Evolutionary conservation across 768 basidiomycete genomes (phyloP).

Genomic region (Boletus rubescentipes): DNA sequence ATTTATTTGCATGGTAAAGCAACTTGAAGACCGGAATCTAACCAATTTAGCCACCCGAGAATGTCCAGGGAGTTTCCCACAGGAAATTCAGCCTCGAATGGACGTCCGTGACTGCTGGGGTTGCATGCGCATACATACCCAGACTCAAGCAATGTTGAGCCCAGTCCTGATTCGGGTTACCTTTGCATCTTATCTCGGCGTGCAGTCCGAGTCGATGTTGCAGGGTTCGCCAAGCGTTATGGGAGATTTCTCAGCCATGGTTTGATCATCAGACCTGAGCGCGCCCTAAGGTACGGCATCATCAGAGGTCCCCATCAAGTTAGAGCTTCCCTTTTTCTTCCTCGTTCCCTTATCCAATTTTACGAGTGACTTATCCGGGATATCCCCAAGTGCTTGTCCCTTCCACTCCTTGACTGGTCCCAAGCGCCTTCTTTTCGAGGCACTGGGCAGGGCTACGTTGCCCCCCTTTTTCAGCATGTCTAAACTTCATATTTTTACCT

Average conservation of each 20-base stretch:
- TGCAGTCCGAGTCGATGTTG: not conserved
- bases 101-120: too few relatives aligned
- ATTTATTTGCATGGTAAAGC: too few relatives aligned
- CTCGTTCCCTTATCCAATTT: not conserved
- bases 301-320: not conserved
- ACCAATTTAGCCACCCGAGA: too few relatives aligned
- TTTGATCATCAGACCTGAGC: conserved; percentile 9
- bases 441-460: not conserved
- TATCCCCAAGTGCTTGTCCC: not conserved
- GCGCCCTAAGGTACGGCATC: not conserved
- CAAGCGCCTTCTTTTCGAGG: not conserved
- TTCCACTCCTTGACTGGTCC: conserved; percentile 8
- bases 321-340: not conserved
- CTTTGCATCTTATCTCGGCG: too few relatives aligned
- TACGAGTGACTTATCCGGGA: not conserved
- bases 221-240: not conserved
- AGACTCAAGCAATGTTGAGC: too few relatives aligned
- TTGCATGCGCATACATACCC: too few relatives aligned
- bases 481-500: not conserved
- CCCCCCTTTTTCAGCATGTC: conserved; percentile 9
- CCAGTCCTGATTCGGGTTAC: too few relatives aligned
- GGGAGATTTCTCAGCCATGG: not conserved
- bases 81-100: too few relatives aligned
- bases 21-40: too few relatives aligned
- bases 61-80: too few relatives aligned